Evolutionary conservation across 2,329 filamentous ascomycete species (phyloP), one percentile per base, ranked within the genome.

Genomic region (Penicillium sp.): DNA sequence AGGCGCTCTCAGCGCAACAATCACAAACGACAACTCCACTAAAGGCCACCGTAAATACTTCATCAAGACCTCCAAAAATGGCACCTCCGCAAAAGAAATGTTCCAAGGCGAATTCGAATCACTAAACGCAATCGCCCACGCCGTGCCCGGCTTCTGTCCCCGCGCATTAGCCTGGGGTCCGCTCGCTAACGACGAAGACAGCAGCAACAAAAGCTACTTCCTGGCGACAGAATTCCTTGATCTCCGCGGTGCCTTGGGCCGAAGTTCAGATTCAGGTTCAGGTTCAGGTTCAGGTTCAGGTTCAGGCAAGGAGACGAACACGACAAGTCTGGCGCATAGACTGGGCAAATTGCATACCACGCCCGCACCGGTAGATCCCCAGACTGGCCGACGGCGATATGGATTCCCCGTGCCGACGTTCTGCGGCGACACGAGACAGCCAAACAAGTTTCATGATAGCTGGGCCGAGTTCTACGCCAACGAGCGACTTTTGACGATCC

Each of bases 381-480:
- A 64, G 50, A 70, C 66, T 35, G 69, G 67, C 10, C 64, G 62
- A 18, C 88, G 1, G 74, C 83, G 11, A 86, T 97, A 94, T 66
- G 94, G 94, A 2, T 97, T 97, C 70, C 89, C 90, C 0, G 88
- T 89, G 0, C 79, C 89, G 0, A 97, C 93, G 0, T 96, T 90
- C 75, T 97, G 94, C 75, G 93, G 93, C 2, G 85, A 91, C 47
- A 95, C 91, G 7, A 84, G 83, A 41, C 94, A 97, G 76, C 85
- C 92, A 50, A 98, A 97, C 71, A 78, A 78, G 0, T 96, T 85
- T 78, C 84, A 81, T 50, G 77, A 80, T 6, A 89, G 85, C 11
- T 98, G 94, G 94, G 86, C 90, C 0, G 87, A 91, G 0, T 97
- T 98, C 69, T 97, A 91, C 72, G 90, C 89, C 0, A 82, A 96